Evolutionary conservation across 441 rosid species (phyloP), one percentile per base, ranked within the genome.

Genomic region (Flueggea neowawraea): DNA sequence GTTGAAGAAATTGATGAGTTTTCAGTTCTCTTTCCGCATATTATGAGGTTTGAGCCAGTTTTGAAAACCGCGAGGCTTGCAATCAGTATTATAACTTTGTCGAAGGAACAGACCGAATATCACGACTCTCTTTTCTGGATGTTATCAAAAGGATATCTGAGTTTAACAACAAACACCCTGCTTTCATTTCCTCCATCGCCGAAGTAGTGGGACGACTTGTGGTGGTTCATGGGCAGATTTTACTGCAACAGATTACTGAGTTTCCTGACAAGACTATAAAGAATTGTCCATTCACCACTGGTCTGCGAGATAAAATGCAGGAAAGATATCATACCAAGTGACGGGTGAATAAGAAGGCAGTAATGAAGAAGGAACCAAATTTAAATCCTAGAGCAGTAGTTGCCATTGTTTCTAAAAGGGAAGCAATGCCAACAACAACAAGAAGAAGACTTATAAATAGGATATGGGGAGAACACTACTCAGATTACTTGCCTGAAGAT

Each of bases 401-500:
- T 88, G 77, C 63, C 55, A 75, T 82, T 58, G 61, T 54, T 50
- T 88, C 95, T 39, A 88, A 75, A 66, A 84, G 82, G 67, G 82
- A 85, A 60, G 91, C 70, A 16, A 90, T 90, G 96, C 89, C 74
- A 65, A 96, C 96, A 9, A 90, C 98, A 31, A 84, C 97, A 56
- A 93, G 96, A 56, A 93, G 96, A 41, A 77, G 76, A 62, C 68
- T 90, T 36, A 80, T 94, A 66, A 89, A 87, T 70, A 84, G 89
- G 66, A 80, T 90, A 31, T 94, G 98, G 98, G 95, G 91, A 0
- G 94, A 89, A 58, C 87, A 66, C 75, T 94, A 83, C 73, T 87
- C 94, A 14, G 84, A 80, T 68, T 81, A 85, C 77, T 69, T 71
- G 14, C 90, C 89, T 11, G 95, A 94, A 64, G 84, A 80, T 64